phyloP scores from a whole-genome alignment of 768 basidiomycete species.

The Lactarius quietus region DNA sequence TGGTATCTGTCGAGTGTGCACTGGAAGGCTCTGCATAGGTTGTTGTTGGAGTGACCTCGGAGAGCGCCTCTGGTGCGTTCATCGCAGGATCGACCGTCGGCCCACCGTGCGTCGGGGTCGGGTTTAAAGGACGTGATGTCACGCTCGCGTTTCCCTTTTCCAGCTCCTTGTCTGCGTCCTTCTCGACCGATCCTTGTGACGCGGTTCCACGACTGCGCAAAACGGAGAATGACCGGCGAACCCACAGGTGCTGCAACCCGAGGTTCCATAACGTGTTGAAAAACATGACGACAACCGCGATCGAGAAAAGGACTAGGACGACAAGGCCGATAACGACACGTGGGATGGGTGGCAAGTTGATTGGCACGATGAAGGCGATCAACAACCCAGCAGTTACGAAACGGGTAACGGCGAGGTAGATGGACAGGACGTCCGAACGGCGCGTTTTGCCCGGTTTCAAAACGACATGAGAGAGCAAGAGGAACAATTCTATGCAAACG shows the following conservation, averaged over 20 bases:
- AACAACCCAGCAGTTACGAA: conserved; percentile 66
- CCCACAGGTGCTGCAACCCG: conserved; percentile 33
- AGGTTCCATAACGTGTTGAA: conserved; percentile 58
- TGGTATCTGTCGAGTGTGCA: conserved; percentile 21
- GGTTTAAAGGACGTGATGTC: conserved; percentile 44
- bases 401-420: conserved; percentile 63
- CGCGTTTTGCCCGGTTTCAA: conserved; percentile 64
- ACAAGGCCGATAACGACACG: conserved; percentile 79
- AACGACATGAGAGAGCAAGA: conserved; percentile 49
- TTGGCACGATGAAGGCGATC: conserved; percentile 69
- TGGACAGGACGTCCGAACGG: conserved; percentile 66
- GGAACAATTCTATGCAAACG: conserved; percentile 60
- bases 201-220: conserved; percentile 25
- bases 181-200: conserved; percentile 31
- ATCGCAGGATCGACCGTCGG: conserved; percentile 39
- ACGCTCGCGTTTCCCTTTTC: conserved; percentile 12
- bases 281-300: conserved; percentile 66
- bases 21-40: conserved; percentile 21
- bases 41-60: conserved; percentile 40
- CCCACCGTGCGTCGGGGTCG: conserved; percentile 47
- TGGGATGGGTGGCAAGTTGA: conserved; percentile 69
- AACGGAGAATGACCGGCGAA: conserved; percentile 26
- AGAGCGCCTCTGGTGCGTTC: conserved; percentile 40
- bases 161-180: conserved; percentile 29
- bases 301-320: conserved; percentile 64